Evolutionary conservation across 805 yeast species (phyloP), one percentile per base, ranked within the genome.

Genomic region (Scheffersomyces stipitis): DNA sequence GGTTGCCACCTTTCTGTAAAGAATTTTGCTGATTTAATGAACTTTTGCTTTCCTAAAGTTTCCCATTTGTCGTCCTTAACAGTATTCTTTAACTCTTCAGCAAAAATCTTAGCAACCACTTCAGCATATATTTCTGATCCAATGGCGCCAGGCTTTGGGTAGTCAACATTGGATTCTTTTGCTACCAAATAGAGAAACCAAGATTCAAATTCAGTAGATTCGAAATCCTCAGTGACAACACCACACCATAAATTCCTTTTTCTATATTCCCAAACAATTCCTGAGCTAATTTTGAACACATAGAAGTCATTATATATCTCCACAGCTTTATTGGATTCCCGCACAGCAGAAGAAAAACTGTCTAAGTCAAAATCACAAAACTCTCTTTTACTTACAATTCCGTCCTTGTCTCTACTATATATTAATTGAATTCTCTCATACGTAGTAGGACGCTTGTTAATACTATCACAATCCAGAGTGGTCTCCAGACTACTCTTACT

Each of bases 21-120:
- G 49, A 70, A 76, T 18, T 62, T 59, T 4, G 71, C 68, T 36
- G 62, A 65, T 18, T 61, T 55, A 7, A 65, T 51, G 44, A 78
- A 79, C 29, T 61, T 58, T 0, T 51, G 64, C 31, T 66, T 58
- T 2, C 82, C 81, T 6, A 65, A 66, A 5, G 48, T 43, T 8
- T 61, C 62, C 83, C 83, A 78, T 48, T 69, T 56, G 48, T 79
- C 83, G 35, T 60, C 48, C 3, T 46, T 46, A 4, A 71, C 66
- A 2, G 75, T 64, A 46, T 78, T 75, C 46, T 74, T 76, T 55
- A 79, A 55, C 15, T 62, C 58, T 0, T 49, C 44, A n/a, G 64
- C 78, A 49, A 78, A 78, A 33, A 59, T 64, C 10, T 68, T 62
- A 13, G 78, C 48, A 34, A 66, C 50, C 3, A 44, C 16, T n/a